Percentiles rank a stretch among this genome's conserved stretches.
Evolutionary conservation across 345 rosid genomes (phyloP).

Genomic region (Dimocarpus longan): DNA sequence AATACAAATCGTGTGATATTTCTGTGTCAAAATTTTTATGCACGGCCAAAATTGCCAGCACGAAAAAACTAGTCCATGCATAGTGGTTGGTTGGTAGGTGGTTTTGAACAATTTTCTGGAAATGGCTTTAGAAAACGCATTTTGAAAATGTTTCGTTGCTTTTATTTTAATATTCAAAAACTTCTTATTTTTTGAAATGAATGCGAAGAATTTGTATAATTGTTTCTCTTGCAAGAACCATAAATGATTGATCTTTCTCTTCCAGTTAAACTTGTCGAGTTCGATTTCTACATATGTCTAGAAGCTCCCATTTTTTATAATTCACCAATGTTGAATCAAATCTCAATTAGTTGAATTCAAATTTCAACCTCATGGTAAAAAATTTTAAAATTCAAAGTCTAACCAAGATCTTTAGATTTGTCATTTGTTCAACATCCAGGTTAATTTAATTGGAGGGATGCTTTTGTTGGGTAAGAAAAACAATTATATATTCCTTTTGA

Average conservation of each 20-base stretch:
- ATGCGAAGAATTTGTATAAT: neutral
- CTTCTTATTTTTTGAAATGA: neutral
- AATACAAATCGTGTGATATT: neutral
- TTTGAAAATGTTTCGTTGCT: neutral
- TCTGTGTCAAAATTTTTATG: neutral
- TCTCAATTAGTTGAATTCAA: neutral
- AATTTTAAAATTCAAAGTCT: neutral
- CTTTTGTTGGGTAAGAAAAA: too few species aligned
- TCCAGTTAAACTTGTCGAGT: neutral
- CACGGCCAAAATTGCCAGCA: too few species aligned
- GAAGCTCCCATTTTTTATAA: neutral
- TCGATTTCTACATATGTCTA: neutral
- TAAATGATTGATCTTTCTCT: neutral
- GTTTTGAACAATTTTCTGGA: neutral
- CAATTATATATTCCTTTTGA: too few species aligned
- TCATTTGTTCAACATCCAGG: too few species aligned
- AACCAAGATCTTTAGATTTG: too few species aligned
- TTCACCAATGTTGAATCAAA: neutral
- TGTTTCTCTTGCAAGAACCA: neutral
- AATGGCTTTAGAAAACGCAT: neutral
- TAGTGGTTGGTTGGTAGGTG: neutral
- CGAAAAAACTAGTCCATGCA: neutral
- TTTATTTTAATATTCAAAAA: neutral
- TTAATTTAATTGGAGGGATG: too few species aligned
- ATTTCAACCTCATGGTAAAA: neutral